phyloP scores from a whole-genome alignment of 2,329 filamentous ascomycete genomes.

The Diaporthe sp. region DNA sequence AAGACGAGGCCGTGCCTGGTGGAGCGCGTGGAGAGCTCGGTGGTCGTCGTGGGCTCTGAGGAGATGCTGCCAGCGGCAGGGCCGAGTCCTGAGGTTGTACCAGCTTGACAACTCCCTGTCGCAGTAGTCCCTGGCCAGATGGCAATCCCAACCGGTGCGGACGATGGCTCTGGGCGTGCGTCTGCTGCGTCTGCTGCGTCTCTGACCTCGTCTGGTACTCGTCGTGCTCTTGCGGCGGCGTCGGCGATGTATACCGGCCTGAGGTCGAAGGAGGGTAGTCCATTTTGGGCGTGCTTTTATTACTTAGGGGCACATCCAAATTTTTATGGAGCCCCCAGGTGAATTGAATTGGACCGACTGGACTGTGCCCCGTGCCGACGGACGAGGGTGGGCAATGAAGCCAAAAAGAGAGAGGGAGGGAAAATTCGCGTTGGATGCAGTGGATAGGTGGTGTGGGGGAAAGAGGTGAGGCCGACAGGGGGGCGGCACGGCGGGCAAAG shows the following conservation, averaged over 20 bases:
- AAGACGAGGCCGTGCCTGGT: slow-evolving; percentile 21
- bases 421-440: slow-evolving; percentile 26
- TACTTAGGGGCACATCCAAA: slow-evolving; percentile 32
- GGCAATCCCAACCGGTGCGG: not conserved
- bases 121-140: not conserved
- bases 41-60: slow-evolving; percentile 11
- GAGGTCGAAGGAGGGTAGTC: slow-evolving; percentile 40
- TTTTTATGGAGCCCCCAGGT: slow-evolving; percentile 29
- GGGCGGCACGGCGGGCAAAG: not conserved
- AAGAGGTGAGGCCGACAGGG: slow-evolving; percentile 15
- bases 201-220: not conserved
- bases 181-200: not conserved
- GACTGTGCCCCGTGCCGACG: slow-evolving; percentile 26
- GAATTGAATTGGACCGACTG: slow-evolving; percentile 31
- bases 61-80: slow-evolving; percentile 1
- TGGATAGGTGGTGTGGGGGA: slow-evolving; percentile 11
- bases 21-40: slow-evolving; percentile 13
- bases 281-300: slow-evolving; percentile 30
- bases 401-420: slow-evolving; percentile 27
- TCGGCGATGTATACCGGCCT: slow-evolving; percentile 58
- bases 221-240: slow-evolving; percentile 71
- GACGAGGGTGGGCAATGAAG: slow-evolving; percentile 27
- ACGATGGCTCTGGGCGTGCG: slow-evolving; percentile 9
- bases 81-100: slow-evolving; percentile 21
- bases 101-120: slow-evolving; percentile 1